Conservation (phyloP, 805 yeast species). For the Metschnikowia lochheadii region DNA sequence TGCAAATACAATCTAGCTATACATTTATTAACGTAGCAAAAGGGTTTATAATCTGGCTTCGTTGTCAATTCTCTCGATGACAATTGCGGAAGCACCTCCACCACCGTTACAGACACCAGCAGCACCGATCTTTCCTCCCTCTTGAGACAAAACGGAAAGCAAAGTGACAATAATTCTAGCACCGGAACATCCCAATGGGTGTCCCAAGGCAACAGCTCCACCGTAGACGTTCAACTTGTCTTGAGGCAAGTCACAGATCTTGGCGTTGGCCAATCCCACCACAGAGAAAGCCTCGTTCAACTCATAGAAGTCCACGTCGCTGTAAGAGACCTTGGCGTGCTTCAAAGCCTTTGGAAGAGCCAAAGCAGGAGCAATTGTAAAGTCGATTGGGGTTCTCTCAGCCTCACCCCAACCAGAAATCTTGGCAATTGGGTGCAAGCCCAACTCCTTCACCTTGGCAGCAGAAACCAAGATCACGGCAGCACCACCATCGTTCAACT, state of each 20-base stretch:
- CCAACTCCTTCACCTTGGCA: constrained; percentile 76
- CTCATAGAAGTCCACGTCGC: constrained; percentile 85
- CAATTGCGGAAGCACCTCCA: constrained; percentile 95
- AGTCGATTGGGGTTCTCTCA: constrained; percentile 90
- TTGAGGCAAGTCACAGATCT: constrained; percentile 57
- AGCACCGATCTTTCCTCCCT: constrained; percentile 75
- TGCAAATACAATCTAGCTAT: not conserved
- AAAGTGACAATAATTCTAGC: constrained; percentile 89
- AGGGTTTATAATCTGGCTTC: constrained; percentile 33
- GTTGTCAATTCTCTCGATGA: constrained; percentile 61
- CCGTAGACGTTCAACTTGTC: constrained; percentile 84
- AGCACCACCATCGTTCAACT: constrained; percentile 97
- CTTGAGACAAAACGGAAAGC: constrained; percentile 75
- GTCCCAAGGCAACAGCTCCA: constrained; percentile 95
- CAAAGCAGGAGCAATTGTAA: constrained; percentile 92
- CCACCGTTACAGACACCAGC: constrained; percentile 99
- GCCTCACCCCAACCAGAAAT: constrained; percentile 98
- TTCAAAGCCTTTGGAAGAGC: constrained; percentile 95
- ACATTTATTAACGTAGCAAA: not conserved
- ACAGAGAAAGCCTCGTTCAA: constrained; percentile 97
- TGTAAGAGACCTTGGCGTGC: constrained; percentile 64
- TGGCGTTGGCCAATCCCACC: constrained; percentile 87
- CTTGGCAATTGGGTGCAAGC: constrained; percentile 83
- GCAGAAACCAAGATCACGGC: constrained; percentile 88
- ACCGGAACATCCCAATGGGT: constrained; percentile 95